phyloP scores from a whole-genome alignment of 2,329 filamentous ascomycete genomes.

The Hortaea werneckii region DNA sequence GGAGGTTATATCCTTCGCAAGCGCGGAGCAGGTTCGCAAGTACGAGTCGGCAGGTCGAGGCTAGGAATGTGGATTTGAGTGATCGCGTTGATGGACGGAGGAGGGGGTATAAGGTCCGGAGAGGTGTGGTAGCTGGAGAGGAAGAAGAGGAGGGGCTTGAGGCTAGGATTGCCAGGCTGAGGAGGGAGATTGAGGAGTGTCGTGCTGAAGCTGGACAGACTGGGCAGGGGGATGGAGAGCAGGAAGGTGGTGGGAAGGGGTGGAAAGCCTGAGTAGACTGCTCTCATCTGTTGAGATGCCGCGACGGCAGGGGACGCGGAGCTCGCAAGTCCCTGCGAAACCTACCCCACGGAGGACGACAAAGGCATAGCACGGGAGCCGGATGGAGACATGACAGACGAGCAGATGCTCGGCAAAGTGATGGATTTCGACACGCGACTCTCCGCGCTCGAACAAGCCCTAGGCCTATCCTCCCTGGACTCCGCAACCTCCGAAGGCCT shows the following conservation, averaged over 20 bases:
- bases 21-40: constrained; percentile 73
- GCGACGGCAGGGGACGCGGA: constrained; percentile 3
- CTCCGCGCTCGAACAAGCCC: constrained; percentile 63
- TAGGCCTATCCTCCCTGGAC: constrained; percentile 61
- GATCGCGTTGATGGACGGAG: constrained; percentile 75
- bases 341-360: background rate
- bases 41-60: constrained; percentile 54
- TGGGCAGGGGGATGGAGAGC: constrained; percentile 17
- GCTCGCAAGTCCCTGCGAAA: background rate
- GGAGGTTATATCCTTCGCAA: constrained; percentile 63
- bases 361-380: background rate
- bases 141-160: constrained; percentile 71
- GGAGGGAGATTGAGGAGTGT: constrained; percentile 65
- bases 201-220: constrained; percentile 18
- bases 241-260: constrained; percentile 41
- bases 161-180: constrained; percentile 69
- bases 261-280: constrained; percentile 60
- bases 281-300: constrained; percentile 52
- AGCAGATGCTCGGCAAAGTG: constrained; percentile 64
- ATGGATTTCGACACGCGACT: constrained; percentile 83
- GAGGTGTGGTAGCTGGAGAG: constrained; percentile 61
- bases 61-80: constrained; percentile 74
- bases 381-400: constrained; percentile 10
- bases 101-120: constrained; percentile 61
- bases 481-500: constrained; percentile 52